phyloP scores from a whole-genome alignment of 345 rosid genomes.

The Eucalyptus pauciflora region DNA sequence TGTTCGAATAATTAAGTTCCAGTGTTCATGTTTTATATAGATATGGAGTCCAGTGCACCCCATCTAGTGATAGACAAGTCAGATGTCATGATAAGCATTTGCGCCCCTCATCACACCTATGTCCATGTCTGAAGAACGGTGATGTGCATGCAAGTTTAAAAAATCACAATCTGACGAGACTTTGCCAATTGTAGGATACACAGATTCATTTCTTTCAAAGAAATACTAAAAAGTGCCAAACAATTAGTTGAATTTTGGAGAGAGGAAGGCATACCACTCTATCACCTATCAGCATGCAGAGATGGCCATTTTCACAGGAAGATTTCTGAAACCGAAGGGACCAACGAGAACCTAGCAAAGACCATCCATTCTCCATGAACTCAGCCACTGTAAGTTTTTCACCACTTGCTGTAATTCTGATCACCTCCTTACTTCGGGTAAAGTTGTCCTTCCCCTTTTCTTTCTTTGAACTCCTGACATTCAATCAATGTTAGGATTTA shows the following conservation, averaged over 20 bases:
- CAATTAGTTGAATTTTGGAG: not conserved
- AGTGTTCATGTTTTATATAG: not conserved
- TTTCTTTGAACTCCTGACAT: conserved; percentile 30
- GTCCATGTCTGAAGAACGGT: not conserved
- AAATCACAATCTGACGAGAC: not conserved
- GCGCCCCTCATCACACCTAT: not conserved
- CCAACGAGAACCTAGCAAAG: conserved; percentile 63
- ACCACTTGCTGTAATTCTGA: conserved; percentile 36
- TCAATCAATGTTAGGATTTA: not conserved
- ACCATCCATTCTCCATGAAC: conserved; percentile 42
- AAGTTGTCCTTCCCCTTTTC: conserved; percentile 2
- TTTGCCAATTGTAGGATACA: not conserved
- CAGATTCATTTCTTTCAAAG: not conserved
- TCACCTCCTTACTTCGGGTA: conserved; percentile 45
- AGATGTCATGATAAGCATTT: not conserved
- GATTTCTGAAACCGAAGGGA: conserved; percentile 27
- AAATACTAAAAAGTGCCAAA: not conserved
- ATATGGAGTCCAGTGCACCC: not conserved
- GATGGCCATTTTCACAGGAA: conserved; percentile 24
- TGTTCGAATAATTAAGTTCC: not conserved
- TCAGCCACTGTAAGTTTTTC: conserved; percentile 56
- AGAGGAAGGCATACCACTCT: conserved; percentile 35
- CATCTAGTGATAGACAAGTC: not conserved
- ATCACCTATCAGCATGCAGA: conserved; percentile 55
- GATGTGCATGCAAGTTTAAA: not conserved